These are phyloP conservation scores for Hypoxylon sp. DNA, from an alignment of 2,329 filamentous ascomycete species.

Conservation along the genomic window DNA sequence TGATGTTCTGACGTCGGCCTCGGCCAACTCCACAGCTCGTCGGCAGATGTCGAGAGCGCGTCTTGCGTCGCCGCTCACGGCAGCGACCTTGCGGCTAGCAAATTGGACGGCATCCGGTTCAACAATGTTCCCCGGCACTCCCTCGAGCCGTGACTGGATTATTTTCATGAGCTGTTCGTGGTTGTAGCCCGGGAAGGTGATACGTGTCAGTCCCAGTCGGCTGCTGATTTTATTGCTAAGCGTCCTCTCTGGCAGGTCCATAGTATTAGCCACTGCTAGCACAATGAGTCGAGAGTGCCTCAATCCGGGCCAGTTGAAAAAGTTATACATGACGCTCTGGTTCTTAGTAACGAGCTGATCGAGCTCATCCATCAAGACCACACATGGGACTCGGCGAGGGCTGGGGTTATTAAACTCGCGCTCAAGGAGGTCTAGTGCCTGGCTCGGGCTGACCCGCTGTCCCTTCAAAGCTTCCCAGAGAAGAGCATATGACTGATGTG, in stretches of 20 bases:
- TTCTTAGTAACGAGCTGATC: slow-evolving; percentile 98
- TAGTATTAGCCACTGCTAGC: slow-evolving; percentile 97
- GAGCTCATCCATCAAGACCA: slow-evolving; percentile 98
- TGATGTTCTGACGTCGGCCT: slow-evolving; percentile 71
- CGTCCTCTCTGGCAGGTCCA: slow-evolving; percentile 96
- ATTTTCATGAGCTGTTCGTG: slow-evolving; percentile 98
- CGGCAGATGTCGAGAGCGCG: slow-evolving; percentile 95
- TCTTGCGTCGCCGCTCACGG: slow-evolving; percentile 93
- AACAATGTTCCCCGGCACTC: slow-evolving; percentile 89
- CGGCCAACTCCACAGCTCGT: slow-evolving; percentile 93
- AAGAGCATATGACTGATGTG: slow-evolving; percentile 94
- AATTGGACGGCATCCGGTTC: slow-evolving; percentile 96
- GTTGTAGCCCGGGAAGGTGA: slow-evolving; percentile 97
- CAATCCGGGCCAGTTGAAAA: slow-evolving; percentile 98
- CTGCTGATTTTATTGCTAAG: slow-evolving; percentile 99
- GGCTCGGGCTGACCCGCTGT: slow-evolving; percentile 90
- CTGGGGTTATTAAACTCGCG: slow-evolving; percentile 93
- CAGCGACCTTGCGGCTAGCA: slow-evolving; percentile 94
- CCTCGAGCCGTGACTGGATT: slow-evolving; percentile 92
- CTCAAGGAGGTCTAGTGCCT: slow-evolving; percentile 91
- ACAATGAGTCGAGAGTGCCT: slow-evolving; percentile 94
- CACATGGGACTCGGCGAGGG: slow-evolving; percentile 91
- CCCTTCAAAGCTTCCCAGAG: slow-evolving; percentile 97
- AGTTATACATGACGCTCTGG: slow-evolving; percentile 99
- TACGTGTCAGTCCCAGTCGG: slow-evolving; percentile 88